phyloP scores from a whole-genome alignment of 208 protist genomes.

The Trypanosoma vivax region DNA sequence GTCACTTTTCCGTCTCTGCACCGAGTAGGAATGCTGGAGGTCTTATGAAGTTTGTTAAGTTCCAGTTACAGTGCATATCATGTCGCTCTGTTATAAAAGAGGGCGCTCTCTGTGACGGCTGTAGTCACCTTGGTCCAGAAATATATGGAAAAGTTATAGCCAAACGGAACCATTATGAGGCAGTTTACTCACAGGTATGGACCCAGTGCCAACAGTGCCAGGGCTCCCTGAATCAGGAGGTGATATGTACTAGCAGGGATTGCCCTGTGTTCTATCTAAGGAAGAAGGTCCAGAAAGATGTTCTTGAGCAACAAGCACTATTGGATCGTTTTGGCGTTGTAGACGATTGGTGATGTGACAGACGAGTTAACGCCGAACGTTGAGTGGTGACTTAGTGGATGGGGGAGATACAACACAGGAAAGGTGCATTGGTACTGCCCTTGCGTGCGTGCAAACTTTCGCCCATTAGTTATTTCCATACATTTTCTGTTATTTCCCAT shows the following conservation, averaged over 20 bases:
- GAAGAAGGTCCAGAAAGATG: constrained; percentile 99
- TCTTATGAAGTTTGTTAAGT: constrained; percentile 97
- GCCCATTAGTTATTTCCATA: too few species aligned
- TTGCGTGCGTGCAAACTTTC: too few species aligned
- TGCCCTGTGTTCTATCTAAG: constrained; percentile 99
- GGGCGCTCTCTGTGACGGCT: constrained; percentile 91
- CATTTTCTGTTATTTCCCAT: too few species aligned
- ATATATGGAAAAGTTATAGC: constrained; percentile 92
- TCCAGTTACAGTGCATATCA: constrained; percentile 93
- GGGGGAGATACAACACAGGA: too few species aligned
- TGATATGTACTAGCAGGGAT: constrained; percentile 95
- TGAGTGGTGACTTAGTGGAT: too few species aligned
- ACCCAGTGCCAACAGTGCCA: constrained; percentile 99
- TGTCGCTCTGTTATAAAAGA: constrained; percentile 85
- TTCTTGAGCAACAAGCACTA: constrained; percentile 88
- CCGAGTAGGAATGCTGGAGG: constrained; percentile 91
- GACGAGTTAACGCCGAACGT: too few species aligned
- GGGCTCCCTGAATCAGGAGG: constrained; percentile 95
- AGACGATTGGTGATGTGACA: constrained; percentile 91
- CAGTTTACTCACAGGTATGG: constrained; percentile 95
- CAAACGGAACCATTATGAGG: constrained; percentile 92
- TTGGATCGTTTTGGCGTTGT: constrained; percentile 94
- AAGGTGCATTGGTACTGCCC: too few species aligned
- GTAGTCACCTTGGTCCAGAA: constrained; percentile 78
- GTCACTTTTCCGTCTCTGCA: constrained; percentile 90